A percentile compares a stretch with the other conserved stretches of the same genome.
Evolutionary conservation across 805 yeast genomes (phyloP).

Genomic region (Yarrowia deformans): DNA sequence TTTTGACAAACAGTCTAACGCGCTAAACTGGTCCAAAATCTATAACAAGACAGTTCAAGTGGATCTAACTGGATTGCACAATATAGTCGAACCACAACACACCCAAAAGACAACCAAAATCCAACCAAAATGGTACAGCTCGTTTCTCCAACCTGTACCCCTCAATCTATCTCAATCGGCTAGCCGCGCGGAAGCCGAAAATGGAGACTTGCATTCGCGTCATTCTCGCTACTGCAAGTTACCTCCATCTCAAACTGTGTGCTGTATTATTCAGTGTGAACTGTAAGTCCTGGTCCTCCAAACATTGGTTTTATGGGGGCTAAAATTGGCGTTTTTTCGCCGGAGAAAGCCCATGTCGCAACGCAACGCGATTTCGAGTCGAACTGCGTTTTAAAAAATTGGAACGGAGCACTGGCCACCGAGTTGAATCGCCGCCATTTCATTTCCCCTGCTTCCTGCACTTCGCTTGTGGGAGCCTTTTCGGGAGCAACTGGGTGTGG

Average conservation of each 20-base stretch:
- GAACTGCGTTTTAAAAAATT: background rate
- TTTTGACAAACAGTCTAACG: background rate
- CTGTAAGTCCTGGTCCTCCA: constrained; percentile 30
- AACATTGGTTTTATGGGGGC: constrained; percentile 5
- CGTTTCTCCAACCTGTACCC: background rate
- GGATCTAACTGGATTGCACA: background rate
- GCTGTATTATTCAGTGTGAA: background rate
- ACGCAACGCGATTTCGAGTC: background rate
- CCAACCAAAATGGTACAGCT: background rate
- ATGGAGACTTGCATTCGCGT: constrained; percentile 14
- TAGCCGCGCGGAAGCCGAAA: constrained; percentile 14
- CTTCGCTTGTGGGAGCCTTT: constrained; percentile 24
- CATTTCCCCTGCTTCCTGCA: constrained; percentile 31
- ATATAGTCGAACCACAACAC: too few species aligned
- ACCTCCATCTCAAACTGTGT: constrained; percentile 7
- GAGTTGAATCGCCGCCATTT: background rate
- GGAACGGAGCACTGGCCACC: background rate
- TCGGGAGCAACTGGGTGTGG: constrained; percentile 12
- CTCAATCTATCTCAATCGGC: constrained; percentile 1
- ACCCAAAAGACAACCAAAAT: background rate
- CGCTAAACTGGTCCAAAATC: background rate
- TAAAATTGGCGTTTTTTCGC: constrained; percentile 1
- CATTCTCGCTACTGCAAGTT: constrained; percentile 30
- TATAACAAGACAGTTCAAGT: background rate
- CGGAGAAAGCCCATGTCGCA: constrained; percentile 4